Evolutionary conservation across 805 yeast species (phyloP).

Genomic region (Starmerella potacharoeniae): DNA sequence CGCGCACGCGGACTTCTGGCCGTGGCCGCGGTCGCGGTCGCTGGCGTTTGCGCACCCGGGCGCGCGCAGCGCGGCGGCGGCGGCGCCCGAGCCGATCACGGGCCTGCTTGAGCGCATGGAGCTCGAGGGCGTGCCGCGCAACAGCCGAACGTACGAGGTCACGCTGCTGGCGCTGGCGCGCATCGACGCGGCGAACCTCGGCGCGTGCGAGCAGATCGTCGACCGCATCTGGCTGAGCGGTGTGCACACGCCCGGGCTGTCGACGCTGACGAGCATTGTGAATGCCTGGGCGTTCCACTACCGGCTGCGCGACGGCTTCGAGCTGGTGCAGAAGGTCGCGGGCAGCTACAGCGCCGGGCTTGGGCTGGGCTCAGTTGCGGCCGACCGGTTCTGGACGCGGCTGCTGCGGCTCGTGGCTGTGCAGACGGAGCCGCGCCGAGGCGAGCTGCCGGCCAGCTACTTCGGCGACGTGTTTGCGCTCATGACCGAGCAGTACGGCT

Average conservation of each 20-base stretch:
- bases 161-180: constrained; percentile 27
- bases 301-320: constrained; percentile 21
- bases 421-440: constrained; percentile 16
- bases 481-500: constrained; percentile 3
- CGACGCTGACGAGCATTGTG: constrained; percentile 23
- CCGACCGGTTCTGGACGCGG: constrained; percentile 21
- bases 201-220: constrained; percentile 19
- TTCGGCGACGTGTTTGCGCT: constrained; percentile 19
- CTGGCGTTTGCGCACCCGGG: not conserved
- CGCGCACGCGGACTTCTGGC: constrained; percentile 26
- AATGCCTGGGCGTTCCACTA: constrained; percentile 24
- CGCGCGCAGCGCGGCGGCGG: not conserved
- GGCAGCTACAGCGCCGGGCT: constrained; percentile 12
- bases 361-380: constrained; percentile 14
- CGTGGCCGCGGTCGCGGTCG: constrained; percentile 14
- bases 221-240: constrained; percentile 24
- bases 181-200: constrained; percentile 18
- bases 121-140: constrained; percentile 24
- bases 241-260: constrained; percentile 12
- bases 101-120: constrained; percentile 11
- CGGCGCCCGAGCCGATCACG: not conserved
- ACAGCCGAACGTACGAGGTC: constrained; percentile 28
- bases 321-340: constrained; percentile 13
- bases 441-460: constrained; percentile 3
- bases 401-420: constrained; percentile 19